These are phyloP conservation scores for Cladosporium sp. DNA, from an alignment of 2,329 filamentous ascomycete species.

Conservation along the genomic window DNA sequence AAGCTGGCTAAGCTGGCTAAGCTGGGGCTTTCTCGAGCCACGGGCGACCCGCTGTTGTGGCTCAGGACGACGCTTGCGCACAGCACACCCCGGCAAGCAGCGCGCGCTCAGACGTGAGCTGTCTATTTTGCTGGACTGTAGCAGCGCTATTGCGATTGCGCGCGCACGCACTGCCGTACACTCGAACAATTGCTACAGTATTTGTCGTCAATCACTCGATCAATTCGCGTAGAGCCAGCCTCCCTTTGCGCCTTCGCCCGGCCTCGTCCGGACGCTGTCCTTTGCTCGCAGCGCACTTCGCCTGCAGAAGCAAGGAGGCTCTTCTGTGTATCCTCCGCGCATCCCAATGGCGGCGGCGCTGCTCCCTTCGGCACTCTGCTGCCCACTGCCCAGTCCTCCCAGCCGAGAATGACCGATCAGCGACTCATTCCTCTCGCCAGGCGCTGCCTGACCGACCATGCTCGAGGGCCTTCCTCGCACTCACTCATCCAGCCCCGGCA, in stretches of 20 bases:
- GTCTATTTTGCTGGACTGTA: neutral
- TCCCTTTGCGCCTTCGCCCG: neutral
- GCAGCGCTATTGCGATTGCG: neutral
- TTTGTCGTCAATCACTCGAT: neutral
- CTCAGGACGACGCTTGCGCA: neutral
- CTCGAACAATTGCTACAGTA: neutral
- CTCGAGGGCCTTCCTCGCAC: neutral
- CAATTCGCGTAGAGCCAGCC: neutral
- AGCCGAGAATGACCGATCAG: constrained; percentile 19
- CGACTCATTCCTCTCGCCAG: constrained; percentile 6
- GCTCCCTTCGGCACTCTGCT: constrained; percentile 23
- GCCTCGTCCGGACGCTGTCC: neutral
- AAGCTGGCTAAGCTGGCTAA: neutral
- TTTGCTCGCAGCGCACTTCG: constrained; percentile 5
- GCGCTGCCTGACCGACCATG: neutral
- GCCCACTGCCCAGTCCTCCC: constrained; percentile 19
- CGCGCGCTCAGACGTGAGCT: neutral
- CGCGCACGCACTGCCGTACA: neutral
- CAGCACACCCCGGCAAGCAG: neutral
- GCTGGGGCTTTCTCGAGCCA: neutral
- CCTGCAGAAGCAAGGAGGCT: constrained; percentile 27
- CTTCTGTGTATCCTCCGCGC: constrained; percentile 26
- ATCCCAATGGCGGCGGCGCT: constrained; percentile 24
- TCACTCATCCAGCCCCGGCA: neutral
- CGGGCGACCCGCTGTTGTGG: neutral